Conservation (phyloP, 2,329 filamentous ascomycete genomes). For the Sclerotiophoma versabilis region DNA sequence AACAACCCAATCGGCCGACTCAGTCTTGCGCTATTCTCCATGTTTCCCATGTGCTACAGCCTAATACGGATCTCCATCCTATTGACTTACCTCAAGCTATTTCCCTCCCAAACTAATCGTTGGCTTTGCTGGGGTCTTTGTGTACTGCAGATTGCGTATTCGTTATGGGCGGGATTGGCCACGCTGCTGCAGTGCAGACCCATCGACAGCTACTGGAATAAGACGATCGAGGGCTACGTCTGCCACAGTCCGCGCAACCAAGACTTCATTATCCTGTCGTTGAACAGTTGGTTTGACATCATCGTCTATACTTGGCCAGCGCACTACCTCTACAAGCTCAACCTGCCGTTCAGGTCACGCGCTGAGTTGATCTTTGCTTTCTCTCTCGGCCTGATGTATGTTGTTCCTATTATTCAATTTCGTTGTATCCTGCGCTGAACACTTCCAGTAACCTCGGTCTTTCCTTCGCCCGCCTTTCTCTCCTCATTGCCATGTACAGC, state of each 20-base stretch:
- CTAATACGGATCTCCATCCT: slow-evolving; percentile 20
- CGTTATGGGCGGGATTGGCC: slow-evolving; percentile 6
- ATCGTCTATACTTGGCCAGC: slow-evolving; percentile 28
- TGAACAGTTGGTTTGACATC: slow-evolving; percentile 27
- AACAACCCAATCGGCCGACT: slow-evolving; percentile 11
- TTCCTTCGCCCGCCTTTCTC: slow-evolving; percentile 15
- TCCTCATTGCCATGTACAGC: slow-evolving; percentile 18
- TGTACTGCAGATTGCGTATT: slow-evolving; percentile 9
- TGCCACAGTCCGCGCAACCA: slow-evolving; percentile 20
- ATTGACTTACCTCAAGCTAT: slow-evolving; percentile 21
- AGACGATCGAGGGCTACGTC: slow-evolving; percentile 2
- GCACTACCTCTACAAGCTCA: slow-evolving; percentile 28
- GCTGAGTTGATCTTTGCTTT: slow-evolving; percentile 20
- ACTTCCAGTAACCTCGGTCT: slow-evolving; percentile 9
- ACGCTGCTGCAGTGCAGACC: slow-evolving; percentile 19
- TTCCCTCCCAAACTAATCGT: slow-evolving; percentile 19
- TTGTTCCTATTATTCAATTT: not conserved
- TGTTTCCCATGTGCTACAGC: slow-evolving; percentile 19
- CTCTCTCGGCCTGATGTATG: slow-evolving; percentile 21
- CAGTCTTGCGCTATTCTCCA: slow-evolving; percentile 15
- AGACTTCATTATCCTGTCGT: slow-evolving; percentile 16
- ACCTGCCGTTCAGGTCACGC: slow-evolving; percentile 20
- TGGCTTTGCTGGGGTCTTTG: slow-evolving; percentile 20
- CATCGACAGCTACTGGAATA: slow-evolving; percentile 15
- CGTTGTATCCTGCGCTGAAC: not conserved